Evolutionary conservation across 2,329 filamentous ascomycete species (phyloP).

Genomic region (Escovopsis sp.): DNA sequence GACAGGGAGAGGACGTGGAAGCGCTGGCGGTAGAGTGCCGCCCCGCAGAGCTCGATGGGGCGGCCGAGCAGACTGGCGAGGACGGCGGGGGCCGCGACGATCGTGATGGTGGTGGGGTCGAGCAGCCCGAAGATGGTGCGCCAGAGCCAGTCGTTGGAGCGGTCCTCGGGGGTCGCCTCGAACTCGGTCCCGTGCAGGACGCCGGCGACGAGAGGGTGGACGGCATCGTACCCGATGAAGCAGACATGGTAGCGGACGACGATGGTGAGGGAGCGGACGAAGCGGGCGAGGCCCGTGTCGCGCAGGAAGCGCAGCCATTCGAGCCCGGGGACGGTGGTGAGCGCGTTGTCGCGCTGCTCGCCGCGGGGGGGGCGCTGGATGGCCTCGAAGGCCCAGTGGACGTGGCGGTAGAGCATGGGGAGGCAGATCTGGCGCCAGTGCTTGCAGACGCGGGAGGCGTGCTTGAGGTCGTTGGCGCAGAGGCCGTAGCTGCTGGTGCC

Average conservation of each 20-base stretch:
- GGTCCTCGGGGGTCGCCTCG: slow-evolving; percentile 7
- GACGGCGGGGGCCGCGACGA: slow-evolving; percentile 46
- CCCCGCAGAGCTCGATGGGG: slow-evolving; percentile 38
- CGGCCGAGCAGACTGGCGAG: slow-evolving; percentile 45
- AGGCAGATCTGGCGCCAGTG: slow-evolving; percentile 36
- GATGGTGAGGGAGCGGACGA: slow-evolving; percentile 27
- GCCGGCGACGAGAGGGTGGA: slow-evolving; percentile 13
- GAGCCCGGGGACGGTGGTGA: slow-evolving; percentile 13
- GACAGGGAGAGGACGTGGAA: slow-evolving; percentile 44
- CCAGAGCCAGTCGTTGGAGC: slow-evolving; percentile 34
- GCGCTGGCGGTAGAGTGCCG: slow-evolving; percentile 48
- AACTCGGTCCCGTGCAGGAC: slow-evolving; percentile 13
- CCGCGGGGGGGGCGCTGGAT: slow-evolving; percentile 13
- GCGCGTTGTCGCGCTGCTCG: too few relatives aligned
- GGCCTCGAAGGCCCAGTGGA: slow-evolving; percentile 24
- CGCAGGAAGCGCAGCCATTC: slow-evolving; percentile 25
- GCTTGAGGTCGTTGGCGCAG: slow-evolving; percentile 35
- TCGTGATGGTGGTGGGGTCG: slow-evolving; percentile 36
- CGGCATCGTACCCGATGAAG: slow-evolving; percentile 12
- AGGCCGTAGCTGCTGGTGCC: too few relatives aligned
- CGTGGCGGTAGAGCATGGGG: slow-evolving; percentile 42
- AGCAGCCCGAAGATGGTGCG: slow-evolving; percentile 36
- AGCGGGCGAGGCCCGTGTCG: slow-evolving; percentile 20
- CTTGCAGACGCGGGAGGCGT: slow-evolving; percentile 35
- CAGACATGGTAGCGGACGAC: slow-evolving; percentile 18